Evolutionary conservation across 169 alveolate species (phyloP), one percentile per base, ranked within the genome.

Genomic region (Babesia sp.): DNA sequence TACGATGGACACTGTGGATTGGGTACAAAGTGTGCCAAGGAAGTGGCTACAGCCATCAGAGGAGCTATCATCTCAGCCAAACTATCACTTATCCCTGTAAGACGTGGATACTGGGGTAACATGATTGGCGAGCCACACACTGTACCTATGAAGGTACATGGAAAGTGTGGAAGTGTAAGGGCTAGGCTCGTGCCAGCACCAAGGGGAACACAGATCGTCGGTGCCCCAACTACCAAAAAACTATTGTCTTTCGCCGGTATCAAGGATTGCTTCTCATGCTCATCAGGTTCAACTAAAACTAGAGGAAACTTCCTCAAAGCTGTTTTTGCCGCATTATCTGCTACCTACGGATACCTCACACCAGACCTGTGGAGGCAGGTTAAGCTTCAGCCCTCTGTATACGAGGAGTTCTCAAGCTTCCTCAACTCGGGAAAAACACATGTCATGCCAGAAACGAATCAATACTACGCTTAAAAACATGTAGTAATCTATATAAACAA

Each of bases 71-170:
- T 95, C 57, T 94, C 97, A 36, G 99, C 99, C 55, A 98, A 98
- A 94, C 94, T 98, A 72, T 92, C 97, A 78, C 92, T 98, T 76
- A 92, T 98, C 72, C 99, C 99, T 48, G 99, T 98, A 59, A 94
- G 98, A 84, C 95, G 99, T 85, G 99, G 99, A 20, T 98, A 97
- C 94, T 98, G 99, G 99, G 99, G 99, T 20, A 98, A 97, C 95
- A 97, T 96, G 95, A 96, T 98, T 91, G 99, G 99, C 42, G 92
- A 93, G 80, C 99, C 99, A 54, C 99, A 98, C 92, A 98, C 99
- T 20, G 98, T 98, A 53, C 99, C 99, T 60, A 95, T 96, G 97
- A 98, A 98, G 93, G 98, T 98, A 42, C 94, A 98, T 45, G 99
- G 99, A 55, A 97, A 97, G 94, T 96, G 99, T 89, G 99, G 99